Conservation (phyloP, 73 alveolate genomes). For the Symbiodinium natans region DNA sequence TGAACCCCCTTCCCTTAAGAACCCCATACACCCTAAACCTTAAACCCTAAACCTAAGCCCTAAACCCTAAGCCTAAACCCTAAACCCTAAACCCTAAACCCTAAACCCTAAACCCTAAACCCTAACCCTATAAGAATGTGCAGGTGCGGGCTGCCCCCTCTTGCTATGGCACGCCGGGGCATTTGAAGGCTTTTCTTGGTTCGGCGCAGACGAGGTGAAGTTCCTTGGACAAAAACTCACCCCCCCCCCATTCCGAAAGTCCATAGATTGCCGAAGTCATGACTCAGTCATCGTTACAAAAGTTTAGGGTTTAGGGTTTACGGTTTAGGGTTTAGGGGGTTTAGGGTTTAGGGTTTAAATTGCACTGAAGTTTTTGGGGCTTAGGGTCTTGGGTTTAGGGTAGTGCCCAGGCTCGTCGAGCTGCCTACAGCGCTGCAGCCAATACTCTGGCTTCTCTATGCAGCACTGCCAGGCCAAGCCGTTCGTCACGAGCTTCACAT, state of each 20-base stretch:
- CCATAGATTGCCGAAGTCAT: no score
- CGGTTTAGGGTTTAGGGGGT: no score
- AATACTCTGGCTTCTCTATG: constrained; percentile 43
- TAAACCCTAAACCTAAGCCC: neutral
- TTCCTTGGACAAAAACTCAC: neutral
- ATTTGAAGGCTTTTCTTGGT: constrained; percentile 45
- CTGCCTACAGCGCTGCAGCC: neutral
- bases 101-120: neutral
- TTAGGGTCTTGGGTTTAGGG: no score
- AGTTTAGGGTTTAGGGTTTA: no score
- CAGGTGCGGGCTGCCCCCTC: constrained; percentile 47
- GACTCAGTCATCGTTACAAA: no score
- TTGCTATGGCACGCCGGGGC: constrained; percentile 69
- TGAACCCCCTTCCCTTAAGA: no score
- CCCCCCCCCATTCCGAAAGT: no score
- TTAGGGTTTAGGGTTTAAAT: no score
- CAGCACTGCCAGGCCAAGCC: constrained; percentile 26
- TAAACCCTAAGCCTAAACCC: neutral
- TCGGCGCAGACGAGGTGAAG: constrained; percentile 58
- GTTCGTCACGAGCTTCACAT: no score
- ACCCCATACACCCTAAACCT: no score
- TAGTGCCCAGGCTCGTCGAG: constrained; percentile 52
- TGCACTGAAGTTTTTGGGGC: no score
- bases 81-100: neutral
- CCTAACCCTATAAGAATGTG: neutral